phyloP scores from a whole-genome alignment of 2,329 filamentous ascomycete species.

The Myriosclerotinia scirpicola region DNA sequence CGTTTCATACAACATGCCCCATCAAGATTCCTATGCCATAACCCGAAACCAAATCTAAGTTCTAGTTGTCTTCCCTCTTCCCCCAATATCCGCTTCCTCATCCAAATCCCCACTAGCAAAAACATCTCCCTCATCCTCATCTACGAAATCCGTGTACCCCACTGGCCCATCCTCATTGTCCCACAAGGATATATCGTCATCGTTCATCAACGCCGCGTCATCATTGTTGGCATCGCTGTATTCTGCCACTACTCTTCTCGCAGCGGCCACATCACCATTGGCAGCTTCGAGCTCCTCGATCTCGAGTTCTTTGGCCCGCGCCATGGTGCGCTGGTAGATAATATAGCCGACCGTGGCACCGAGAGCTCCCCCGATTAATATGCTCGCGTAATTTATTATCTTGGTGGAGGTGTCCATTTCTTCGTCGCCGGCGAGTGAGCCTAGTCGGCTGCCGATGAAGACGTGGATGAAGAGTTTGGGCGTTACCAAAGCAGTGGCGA shows the following conservation, averaged over 20 bases:
- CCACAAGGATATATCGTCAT: slow-evolving; percentile 42
- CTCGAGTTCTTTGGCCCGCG: slow-evolving; percentile 58
- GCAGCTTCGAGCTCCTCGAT: slow-evolving; percentile 37
- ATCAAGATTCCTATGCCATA: not conserved
- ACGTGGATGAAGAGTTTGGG: slow-evolving; percentile 91
- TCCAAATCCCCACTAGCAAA: slow-evolving; percentile 34
- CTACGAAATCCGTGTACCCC: slow-evolving; percentile 37
- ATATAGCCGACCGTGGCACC: slow-evolving; percentile 77
- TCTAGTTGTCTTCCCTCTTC: slow-evolving; percentile 20
- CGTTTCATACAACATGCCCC: slow-evolving; percentile 15
- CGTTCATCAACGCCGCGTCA: slow-evolving; percentile 37
- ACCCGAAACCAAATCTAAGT: not conserved
- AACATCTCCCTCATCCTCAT: slow-evolving; percentile 36
- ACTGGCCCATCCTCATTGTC: slow-evolving; percentile 32
- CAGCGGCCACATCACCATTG: slow-evolving; percentile 19
- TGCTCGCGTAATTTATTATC: slow-evolving; percentile 79
- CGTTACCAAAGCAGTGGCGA: slow-evolving; percentile 77
- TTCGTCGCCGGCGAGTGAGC: slow-evolving; percentile 75
- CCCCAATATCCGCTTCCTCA: slow-evolving; percentile 22
- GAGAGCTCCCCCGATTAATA: slow-evolving; percentile 67
- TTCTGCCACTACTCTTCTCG: slow-evolving; percentile 14
- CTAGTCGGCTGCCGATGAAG: slow-evolving; percentile 85
- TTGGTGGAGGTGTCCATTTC: slow-evolving; percentile 79
- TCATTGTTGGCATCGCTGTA: slow-evolving; percentile 35
- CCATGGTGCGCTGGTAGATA: slow-evolving; percentile 75